A percentile compares a stretch with the other conserved stretches of the same genome.
These are phyloP conservation scores for Fusarium floridanum DNA, from an alignment of 2,329 filamentous ascomycete genomes.

Conservation along the genomic window DNA sequence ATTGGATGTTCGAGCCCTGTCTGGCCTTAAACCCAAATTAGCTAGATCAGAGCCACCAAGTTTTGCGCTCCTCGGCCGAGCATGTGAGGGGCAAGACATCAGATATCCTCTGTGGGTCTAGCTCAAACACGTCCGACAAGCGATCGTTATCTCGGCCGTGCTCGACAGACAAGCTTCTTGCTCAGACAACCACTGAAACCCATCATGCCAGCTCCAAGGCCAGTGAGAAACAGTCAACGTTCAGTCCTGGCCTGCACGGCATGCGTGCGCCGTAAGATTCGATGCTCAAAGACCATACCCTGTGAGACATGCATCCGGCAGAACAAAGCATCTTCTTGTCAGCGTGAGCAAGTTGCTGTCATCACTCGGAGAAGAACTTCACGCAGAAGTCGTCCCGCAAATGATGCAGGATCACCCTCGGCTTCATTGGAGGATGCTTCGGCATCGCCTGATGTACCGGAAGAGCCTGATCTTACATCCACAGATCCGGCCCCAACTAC, in stretches of 20 bases:
- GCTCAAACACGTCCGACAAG: not conserved
- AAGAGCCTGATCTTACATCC: not conserved
- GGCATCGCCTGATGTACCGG: not conserved
- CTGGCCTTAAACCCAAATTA: not conserved
- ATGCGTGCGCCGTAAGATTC: not conserved
- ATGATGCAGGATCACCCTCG: not conserved
- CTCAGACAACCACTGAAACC: not conserved
- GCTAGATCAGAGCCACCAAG: not conserved
- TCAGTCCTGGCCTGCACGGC: not conserved
- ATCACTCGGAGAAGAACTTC: not conserved
- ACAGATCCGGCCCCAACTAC: not conserved
- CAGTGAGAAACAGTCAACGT: not conserved
- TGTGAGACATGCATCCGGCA: not conserved
- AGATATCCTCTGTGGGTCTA: not conserved
- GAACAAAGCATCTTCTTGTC: not conserved
- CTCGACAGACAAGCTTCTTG: not conserved
- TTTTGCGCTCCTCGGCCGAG: not conserved
- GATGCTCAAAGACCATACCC: not conserved
- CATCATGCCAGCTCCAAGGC: not conserved
- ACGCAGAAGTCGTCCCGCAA: not conserved
- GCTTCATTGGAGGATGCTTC: not conserved
- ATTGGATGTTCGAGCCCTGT: not conserved
- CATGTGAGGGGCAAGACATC: not conserved
- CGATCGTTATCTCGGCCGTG: not conserved
- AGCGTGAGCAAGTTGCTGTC: not conserved